These are phyloP conservation scores for Kwoniella newhampshirensis DNA, from an alignment of 768 basidiomycete species.

Conservation along the genomic window DNA sequence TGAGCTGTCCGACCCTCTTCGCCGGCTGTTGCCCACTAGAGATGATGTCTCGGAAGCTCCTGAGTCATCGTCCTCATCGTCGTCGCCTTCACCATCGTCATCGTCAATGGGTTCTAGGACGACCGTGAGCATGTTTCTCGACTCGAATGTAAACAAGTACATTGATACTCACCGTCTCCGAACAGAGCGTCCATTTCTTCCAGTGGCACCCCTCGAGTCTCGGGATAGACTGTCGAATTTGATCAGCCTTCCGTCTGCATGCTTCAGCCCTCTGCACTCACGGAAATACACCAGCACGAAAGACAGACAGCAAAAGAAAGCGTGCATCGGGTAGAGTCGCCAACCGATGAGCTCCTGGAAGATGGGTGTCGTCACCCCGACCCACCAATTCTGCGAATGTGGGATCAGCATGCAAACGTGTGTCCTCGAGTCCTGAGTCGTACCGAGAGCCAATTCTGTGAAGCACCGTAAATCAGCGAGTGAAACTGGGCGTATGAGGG, in stretches of 20 bases:
- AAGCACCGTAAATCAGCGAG: not conserved
- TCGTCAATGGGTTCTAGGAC: constrained; percentile 37
- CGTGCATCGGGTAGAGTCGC: constrained; percentile 94
- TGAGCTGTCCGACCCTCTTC: constrained; percentile 20
- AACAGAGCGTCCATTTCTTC: constrained; percentile 52
- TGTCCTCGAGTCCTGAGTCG: constrained; percentile 4
- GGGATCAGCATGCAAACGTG: constrained; percentile 49
- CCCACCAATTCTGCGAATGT: constrained; percentile 67
- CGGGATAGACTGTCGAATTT: constrained; percentile 40
- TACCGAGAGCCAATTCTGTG: constrained; percentile 58
- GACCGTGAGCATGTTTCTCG: no score
- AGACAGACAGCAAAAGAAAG: constrained; percentile 83
- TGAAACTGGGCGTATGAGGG: constrained; percentile 6
- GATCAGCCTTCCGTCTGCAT: not conserved
- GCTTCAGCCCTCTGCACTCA: constrained; percentile 1
- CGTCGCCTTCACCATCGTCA: constrained; percentile 33
- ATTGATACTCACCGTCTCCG: constrained; percentile 48
- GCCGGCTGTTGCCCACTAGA: constrained; percentile 9
- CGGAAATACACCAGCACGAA: constrained; percentile 62
- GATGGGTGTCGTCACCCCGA: constrained; percentile 82
- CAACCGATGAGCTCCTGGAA: constrained; percentile 84
- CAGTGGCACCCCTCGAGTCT: constrained; percentile 47
- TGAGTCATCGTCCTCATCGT: constrained; percentile 39
- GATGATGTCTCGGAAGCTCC: constrained; percentile 35
- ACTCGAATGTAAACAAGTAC: not conserved